Conservation (phyloP, 768 basidiomycete species). For the Boletus patriciae region DNA sequence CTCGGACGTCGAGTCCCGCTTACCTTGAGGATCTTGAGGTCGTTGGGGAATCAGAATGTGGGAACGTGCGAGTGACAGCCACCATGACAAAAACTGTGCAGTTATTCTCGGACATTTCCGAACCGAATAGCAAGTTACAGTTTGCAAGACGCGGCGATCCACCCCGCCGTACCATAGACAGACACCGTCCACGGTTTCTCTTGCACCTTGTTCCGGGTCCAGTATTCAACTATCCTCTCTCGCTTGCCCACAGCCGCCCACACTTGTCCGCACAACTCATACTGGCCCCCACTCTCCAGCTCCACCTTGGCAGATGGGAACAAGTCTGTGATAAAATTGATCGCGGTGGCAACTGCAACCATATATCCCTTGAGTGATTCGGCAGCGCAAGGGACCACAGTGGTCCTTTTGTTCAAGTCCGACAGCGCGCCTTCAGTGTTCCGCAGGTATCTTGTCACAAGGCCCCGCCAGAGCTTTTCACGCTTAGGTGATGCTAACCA, state of each 20-base stretch:
- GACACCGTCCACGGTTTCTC: conserved; percentile 15
- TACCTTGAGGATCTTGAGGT: conserved; percentile 54
- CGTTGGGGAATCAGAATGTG: conserved; percentile 34
- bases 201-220: conserved; percentile 12
- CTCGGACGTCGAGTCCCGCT: conserved; percentile 30
- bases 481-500: conserved; percentile 24
- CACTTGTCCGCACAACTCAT: conserved; percentile 22
- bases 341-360: conserved; percentile 17
- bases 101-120: conserved; percentile 41
- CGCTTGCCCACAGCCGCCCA: conserved; percentile 21
- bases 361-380: conserved; percentile 17
- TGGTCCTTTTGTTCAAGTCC: conserved; percentile 6
- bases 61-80: conserved; percentile 41
- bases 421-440: conserved; percentile 23
- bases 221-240: conserved; percentile 15
- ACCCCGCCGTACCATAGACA: conserved; percentile 18
- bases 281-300: conserved; percentile 15
- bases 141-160: conserved; percentile 16
- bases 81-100: conserved; percentile 50
- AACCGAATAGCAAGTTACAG: not conserved
- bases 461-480: conserved; percentile 21
- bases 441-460: conserved; percentile 19
- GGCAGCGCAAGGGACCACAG: conserved; percentile 13
- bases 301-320: conserved; percentile 19
- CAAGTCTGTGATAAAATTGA: conserved; percentile 23